phyloP scores from a whole-genome alignment of 352 stramenopile species.

The Discostella stelligera region DNA sequence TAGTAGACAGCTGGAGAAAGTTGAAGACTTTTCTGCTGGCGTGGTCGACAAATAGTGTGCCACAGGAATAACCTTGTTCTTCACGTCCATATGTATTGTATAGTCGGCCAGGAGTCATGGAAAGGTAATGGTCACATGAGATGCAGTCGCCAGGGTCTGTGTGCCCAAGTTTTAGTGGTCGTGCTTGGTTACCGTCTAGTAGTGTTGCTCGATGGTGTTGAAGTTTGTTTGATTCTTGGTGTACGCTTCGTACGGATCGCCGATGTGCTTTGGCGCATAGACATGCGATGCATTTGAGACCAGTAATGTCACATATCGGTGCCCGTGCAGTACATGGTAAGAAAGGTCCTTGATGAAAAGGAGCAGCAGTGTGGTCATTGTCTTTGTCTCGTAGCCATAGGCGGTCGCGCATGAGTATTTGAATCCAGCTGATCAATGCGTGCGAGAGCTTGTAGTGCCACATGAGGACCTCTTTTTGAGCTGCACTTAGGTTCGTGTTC shows the following conservation, averaged over 20 bases:
- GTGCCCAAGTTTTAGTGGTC: too few species aligned
- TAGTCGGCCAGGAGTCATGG: slow-evolving; percentile 20
- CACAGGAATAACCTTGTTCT: too few species aligned
- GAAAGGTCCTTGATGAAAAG: too few species aligned
- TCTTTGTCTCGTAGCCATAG: not conserved
- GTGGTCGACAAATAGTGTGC: too few species aligned
- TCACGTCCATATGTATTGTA: slow-evolving; percentile 2
- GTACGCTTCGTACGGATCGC: not conserved
- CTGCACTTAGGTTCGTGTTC: slow-evolving; percentile 4
- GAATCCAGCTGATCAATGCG: not conserved
- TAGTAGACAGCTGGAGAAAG: too few species aligned
- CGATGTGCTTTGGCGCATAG: too few species aligned
- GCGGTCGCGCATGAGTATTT: slow-evolving; percentile 4
- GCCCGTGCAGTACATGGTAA: too few species aligned
- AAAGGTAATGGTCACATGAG: slow-evolving; percentile 47
- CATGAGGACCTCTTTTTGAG: slow-evolving; percentile 12
- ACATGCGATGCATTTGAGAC: slow-evolving; percentile 14
- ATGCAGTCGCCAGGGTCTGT: slow-evolving; percentile 30
- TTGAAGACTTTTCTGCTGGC: too few species aligned
- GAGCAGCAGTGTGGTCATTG: not conserved
- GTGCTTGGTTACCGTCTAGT: too few species aligned
- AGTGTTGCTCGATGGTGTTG: too few species aligned
- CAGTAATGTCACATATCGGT: slow-evolving; percentile 4
- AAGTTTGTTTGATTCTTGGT: not conserved
- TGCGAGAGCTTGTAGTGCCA: slow-evolving; percentile 9